Conservation (phyloP, 352 stramenopile species). For the Phytophthora tentaculata region DNA sequence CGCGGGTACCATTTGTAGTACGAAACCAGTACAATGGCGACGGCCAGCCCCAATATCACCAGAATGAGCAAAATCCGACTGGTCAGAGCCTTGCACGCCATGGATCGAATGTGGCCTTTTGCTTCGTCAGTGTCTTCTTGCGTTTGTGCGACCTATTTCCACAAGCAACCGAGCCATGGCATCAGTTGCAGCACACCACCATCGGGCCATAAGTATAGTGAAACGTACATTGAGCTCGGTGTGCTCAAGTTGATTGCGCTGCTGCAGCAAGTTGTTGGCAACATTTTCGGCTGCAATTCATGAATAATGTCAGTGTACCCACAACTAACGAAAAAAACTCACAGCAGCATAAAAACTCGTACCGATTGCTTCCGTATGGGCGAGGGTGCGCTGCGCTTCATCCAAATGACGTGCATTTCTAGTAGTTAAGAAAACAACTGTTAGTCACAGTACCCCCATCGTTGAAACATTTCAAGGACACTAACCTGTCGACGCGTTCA, state of each 20-base stretch:
- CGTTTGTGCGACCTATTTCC: constrained; percentile 58
- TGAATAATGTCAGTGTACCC: too few relatives aligned
- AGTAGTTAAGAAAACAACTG: neutral
- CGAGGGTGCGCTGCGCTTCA: constrained; percentile 73
- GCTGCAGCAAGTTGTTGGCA: constrained; percentile 69
- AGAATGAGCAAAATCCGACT: constrained; percentile 67
- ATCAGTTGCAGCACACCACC: neutral
- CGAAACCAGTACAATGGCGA: constrained; percentile 66
- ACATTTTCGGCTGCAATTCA: constrained; percentile 59
- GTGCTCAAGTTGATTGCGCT: constrained; percentile 75
- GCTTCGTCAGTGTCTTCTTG: constrained; percentile 72
- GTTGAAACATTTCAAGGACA: neutral
- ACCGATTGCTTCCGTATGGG: constrained; percentile 78
- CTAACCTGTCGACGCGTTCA: constrained; percentile 52
- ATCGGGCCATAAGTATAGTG: neutral
- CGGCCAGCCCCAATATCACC: constrained; percentile 61
- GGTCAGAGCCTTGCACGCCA: constrained; percentile 66
- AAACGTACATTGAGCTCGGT: constrained; percentile 59
- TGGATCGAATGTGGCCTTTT: constrained; percentile 54
- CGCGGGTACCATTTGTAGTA: constrained; percentile 85
- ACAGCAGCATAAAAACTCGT: constrained; percentile 1
- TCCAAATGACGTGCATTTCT: constrained; percentile 77
- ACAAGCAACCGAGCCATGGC: neutral
- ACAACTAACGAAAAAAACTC: too few relatives aligned
- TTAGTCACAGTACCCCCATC: neutral